Evolutionary conservation across 352 stramenopile species (phyloP), one percentile per base, ranked within the genome.

Genomic region (Phytophthora litchii): DNA sequence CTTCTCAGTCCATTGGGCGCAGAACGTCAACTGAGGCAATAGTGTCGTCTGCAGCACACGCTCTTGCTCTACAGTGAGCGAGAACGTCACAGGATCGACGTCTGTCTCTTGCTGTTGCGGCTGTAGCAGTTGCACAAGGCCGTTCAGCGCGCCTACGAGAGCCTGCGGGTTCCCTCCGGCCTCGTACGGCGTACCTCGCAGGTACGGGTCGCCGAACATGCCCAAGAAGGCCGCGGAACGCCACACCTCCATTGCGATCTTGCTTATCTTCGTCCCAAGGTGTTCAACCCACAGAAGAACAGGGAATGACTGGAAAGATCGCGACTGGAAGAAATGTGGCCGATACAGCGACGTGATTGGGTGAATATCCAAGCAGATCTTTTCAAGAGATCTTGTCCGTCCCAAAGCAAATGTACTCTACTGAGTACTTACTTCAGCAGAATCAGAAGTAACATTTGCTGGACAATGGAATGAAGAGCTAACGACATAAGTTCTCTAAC

Each of bases 161-260:
- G 85, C 80, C 49, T 91, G 76, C 19, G 79, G 74, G 44, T 89
- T 77, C 16, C 86, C 81, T 42, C 84, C 86, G 16, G 78, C 82
- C 60, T 94, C 83, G 59, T 88, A 89, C 25, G 85, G 76, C 54
- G 87, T 95, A 17, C 60, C 68, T n/a, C 79, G 83, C 43, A 94
- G 69, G 43, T 81, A 93, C 47, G 87, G 81, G 65, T 95, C 85
- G 19, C 83, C 86, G 49, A 92, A 92, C 51, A 91, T 55, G 47
- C 83, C 86, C 31, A 95, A 42, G 57, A 87, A 93, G 37, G 72
- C 71, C 23, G 80, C 70, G 44, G 76, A 78, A 42, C 81, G 72
- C 86, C 86, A 95, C 14, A 86, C 72, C 16, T 59, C 49, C 69
- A 77, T 77, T 16, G 40, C 29, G 16, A 43, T 47, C 35, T 53